phyloP scores from a whole-genome alignment of 2,329 filamentous ascomycete genomes.

The Biscogniauxia sp. region DNA sequence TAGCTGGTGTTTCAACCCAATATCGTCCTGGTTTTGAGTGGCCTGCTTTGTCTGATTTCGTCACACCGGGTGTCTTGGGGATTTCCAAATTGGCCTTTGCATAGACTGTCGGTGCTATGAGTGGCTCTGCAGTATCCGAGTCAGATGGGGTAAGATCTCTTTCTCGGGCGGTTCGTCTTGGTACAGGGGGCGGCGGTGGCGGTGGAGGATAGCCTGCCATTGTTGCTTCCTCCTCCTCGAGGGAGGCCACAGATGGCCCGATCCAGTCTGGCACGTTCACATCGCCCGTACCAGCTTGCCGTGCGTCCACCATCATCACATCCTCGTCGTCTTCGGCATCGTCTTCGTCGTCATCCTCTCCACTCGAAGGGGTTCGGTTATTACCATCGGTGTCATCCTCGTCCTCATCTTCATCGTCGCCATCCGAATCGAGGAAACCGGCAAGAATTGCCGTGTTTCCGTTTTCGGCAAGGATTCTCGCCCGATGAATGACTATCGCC shows the following conservation, averaged over 20 bases:
- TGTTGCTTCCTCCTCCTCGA: slow-evolving; percentile 75
- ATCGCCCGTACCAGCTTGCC: slow-evolving; percentile 42
- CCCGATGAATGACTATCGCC: slow-evolving; percentile 36
- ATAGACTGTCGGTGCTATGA: slow-evolving; percentile 60
- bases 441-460: slow-evolving; percentile 24
- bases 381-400: slow-evolving; percentile 41
- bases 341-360: slow-evolving; percentile 63
- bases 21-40: slow-evolving; percentile 70
- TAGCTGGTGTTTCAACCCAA: slow-evolving; percentile 79
- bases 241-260: slow-evolving; percentile 57
- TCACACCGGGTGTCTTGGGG: slow-evolving; percentile 73
- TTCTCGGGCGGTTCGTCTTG: slow-evolving; percentile 47
- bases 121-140: slow-evolving; percentile 67
- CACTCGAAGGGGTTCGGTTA: slow-evolving; percentile 34
- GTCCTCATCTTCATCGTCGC: slow-evolving; percentile 49
- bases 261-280: slow-evolving; percentile 49
- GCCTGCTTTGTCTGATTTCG: slow-evolving; percentile 38
- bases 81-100: slow-evolving; percentile 68
- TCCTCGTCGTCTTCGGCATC: slow-evolving; percentile 55
- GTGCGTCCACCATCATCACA: slow-evolving; percentile 56
- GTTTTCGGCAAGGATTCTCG: slow-evolving; percentile 32
- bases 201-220: slow-evolving; percentile 71
- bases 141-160: slow-evolving; percentile 68
- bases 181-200: slow-evolving; percentile 60
- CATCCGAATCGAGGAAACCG: slow-evolving; percentile 41